Evolutionary conservation across 148 eudicot species (phyloP).

Genomic region (Vaccinium darrowii): DNA sequence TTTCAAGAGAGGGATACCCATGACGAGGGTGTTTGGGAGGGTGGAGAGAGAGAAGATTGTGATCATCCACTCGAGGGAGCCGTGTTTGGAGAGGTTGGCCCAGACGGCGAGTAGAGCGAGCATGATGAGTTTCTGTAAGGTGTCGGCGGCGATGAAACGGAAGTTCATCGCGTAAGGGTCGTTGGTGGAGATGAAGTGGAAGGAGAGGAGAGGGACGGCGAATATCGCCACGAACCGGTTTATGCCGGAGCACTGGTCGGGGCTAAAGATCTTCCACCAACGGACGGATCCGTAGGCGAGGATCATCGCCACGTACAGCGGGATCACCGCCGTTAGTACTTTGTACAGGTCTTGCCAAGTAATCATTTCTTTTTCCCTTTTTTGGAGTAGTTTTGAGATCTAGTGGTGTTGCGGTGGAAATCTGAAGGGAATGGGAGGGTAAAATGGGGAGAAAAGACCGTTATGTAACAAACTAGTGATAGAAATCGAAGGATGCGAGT

Average conservation of each 20-base stretch:
- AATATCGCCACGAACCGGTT: conserved; percentile 79
- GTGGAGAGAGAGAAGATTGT: conserved; percentile 70
- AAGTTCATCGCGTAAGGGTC: conserved; percentile 66
- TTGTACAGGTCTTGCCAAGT: conserved; percentile 71
- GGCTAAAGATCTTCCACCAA: conserved; percentile 85
- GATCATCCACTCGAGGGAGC: conserved; percentile 70
- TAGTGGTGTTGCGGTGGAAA: not conserved
- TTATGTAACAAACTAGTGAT: conserved; percentile 25
- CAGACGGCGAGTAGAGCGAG: conserved; percentile 41
- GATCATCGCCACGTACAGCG: conserved; percentile 82
- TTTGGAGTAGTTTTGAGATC: not conserved
- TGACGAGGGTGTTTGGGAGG: conserved; percentile 71
- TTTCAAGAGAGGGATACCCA: conserved; percentile 72
- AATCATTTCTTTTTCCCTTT: conserved; percentile 36
- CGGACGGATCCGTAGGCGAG: conserved; percentile 82
- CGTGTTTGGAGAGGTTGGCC: conserved; percentile 52
- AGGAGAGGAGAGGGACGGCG: conserved; percentile 69
- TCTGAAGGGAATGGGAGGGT: conserved; percentile 9
- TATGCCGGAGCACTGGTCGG: conserved; percentile 86
- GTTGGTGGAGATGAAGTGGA: conserved; percentile 76
- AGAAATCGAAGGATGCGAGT: conserved; percentile 9
- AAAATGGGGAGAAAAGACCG: conserved; percentile 26
- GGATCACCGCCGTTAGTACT: conserved; percentile 73
- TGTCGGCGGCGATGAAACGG: conserved; percentile 70
- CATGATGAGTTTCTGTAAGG: conserved; percentile 66